Base-by-base conservation (phyloP, 179 eudicot species). In the Gypsophila paniculata region DNA sequence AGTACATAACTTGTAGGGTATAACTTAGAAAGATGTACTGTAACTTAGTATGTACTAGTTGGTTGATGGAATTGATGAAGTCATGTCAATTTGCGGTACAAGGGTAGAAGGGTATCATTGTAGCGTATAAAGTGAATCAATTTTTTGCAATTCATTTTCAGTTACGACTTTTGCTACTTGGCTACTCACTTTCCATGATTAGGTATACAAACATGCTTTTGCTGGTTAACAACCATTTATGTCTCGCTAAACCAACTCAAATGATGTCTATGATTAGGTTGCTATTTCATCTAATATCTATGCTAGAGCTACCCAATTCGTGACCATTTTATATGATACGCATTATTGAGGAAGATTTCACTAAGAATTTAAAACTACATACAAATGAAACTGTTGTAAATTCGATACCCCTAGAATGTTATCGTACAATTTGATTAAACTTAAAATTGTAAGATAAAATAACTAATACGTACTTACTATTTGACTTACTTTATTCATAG, bases 121-220 rank as follows among this genome's bases (percentile, higher is more conserved):
- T 64, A 22, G 51, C 39, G 68, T 64, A 63, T 34, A 25, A 70
- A 60, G 52, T 34, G 29, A 49, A 48, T 46, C 67, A 67, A 60
- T 17, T 19, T 15, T 34, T 62, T 22, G 46, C 39, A 26, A n/a
- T 14, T 29, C 34, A 29, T 29, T 1, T 29, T 29, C 34, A 29
- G 34, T 29, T 29, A 29, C 4, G 34, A 29, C 34, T 29, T 29
- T 42, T 59, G 62, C 67, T 61, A 64, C 21, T 44, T 72, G 34
- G 42, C 22, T 44, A 17, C 55, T 48, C 5, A 72, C 26, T 62
- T 71, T 76, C 72, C 68, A 46, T 44, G 69, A 73, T 75, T 77
- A 73, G 77, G 77, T 73, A 32, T 51, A 63, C 19, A 49, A 71
- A 19, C 72, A 48, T 46, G 73, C 39, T 29, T 29, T 48, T 67